Conservation (phyloP, 805 yeast species). For the Suhomyces xylopsoci region DNA sequence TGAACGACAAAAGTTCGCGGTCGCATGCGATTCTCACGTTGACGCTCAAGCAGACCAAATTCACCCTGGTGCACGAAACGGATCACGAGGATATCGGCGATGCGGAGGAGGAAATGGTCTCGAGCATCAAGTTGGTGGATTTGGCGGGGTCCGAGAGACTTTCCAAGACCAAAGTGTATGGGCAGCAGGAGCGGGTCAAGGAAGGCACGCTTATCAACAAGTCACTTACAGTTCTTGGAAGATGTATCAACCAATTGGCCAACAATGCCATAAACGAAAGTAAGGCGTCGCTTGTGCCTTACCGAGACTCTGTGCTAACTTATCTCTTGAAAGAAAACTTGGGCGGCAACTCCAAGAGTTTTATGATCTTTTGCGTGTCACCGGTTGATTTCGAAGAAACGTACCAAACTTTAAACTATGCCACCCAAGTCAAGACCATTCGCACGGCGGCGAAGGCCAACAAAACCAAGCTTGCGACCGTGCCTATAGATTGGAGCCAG, state of each 20-base stretch:
- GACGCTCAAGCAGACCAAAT: constrained; percentile 54
- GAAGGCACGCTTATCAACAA: constrained; percentile 80
- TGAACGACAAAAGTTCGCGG: constrained; percentile 72
- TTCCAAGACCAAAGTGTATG: constrained; percentile 57
- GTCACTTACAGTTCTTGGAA: constrained; percentile 72
- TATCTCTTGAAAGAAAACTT: constrained; percentile 72
- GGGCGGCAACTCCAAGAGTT: constrained; percentile 86
- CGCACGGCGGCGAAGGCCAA: constrained; percentile 55
- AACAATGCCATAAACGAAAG: constrained; percentile 33
- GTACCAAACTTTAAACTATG: constrained; percentile 71
- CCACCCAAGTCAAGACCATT: constrained; percentile 70
- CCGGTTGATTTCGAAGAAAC: constrained; percentile 80
- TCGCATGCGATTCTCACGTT: constrained; percentile 79
- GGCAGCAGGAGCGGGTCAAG: constrained; percentile 50
- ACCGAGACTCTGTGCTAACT: constrained; percentile 72
- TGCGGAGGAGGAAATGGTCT: constrained; percentile 47
- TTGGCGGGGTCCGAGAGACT: constrained; percentile 82
- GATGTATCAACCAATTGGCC: constrained; percentile 52
- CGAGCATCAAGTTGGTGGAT: constrained; percentile 70
- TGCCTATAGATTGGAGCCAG: constrained; percentile 33
- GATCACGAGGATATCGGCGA: constrained; percentile 27
- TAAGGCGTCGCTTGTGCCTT: constrained; percentile 51
- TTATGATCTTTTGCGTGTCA: constrained; percentile 82
- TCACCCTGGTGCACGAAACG: constrained; percentile 17
- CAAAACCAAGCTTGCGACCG: constrained; percentile 23